Conservation (phyloP, 768 basidiomycete genomes). For the Suillus hirtellus region DNA sequence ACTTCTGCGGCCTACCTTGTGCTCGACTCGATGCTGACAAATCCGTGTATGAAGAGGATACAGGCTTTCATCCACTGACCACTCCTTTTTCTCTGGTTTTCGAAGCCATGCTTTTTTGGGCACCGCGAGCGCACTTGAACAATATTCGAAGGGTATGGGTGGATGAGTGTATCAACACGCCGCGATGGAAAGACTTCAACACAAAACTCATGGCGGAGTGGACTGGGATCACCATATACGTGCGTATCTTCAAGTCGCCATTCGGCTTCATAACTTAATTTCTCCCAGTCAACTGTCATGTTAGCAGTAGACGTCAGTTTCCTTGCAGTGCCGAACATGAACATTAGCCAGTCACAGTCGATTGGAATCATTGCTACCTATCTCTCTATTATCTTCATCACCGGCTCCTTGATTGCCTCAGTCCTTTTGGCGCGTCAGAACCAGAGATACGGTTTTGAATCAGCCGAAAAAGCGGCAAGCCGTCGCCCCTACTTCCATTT, state of each 20-base stretch:
- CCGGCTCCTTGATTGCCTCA: slow-evolving; percentile 37
- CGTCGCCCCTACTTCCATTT: neutral
- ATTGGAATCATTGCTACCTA: slow-evolving; percentile 36
- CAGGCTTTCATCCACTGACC: slow-evolving; percentile 5
- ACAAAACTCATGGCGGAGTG: slow-evolving; percentile 44
- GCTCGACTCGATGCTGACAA: slow-evolving; percentile 12
- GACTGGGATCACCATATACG: slow-evolving; percentile 49
- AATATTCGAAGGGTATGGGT: slow-evolving; percentile 9
- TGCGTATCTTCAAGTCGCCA: slow-evolving; percentile 24
- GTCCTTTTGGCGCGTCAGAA: slow-evolving; percentile 40
- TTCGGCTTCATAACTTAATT: neutral
- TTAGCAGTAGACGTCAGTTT: slow-evolving; percentile 56
- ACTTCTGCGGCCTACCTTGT: slow-evolving; percentile 12
- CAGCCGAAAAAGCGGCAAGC: slow-evolving; percentile 32
- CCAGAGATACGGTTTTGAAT: slow-evolving; percentile 26
- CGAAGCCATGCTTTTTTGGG: slow-evolving; percentile 11
- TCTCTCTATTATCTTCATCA: slow-evolving; percentile 37
- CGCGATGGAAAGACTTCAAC: slow-evolving; percentile 43
- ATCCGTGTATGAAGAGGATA: slow-evolving; percentile 9
- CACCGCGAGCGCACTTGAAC: slow-evolving; percentile 9
- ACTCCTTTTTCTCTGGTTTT: neutral
- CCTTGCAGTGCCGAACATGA: slow-evolving; percentile 51
- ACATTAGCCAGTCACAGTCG: slow-evolving; percentile 14
- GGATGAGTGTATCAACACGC: slow-evolving; percentile 27
- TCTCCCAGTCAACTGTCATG: slow-evolving; percentile 47